Percentiles rank a stretch among this genome's conserved stretches.
phyloP scores from a whole-genome alignment of 1,284 basidiomycete genomes.

The Cryptococcus deneoformans region DNA sequence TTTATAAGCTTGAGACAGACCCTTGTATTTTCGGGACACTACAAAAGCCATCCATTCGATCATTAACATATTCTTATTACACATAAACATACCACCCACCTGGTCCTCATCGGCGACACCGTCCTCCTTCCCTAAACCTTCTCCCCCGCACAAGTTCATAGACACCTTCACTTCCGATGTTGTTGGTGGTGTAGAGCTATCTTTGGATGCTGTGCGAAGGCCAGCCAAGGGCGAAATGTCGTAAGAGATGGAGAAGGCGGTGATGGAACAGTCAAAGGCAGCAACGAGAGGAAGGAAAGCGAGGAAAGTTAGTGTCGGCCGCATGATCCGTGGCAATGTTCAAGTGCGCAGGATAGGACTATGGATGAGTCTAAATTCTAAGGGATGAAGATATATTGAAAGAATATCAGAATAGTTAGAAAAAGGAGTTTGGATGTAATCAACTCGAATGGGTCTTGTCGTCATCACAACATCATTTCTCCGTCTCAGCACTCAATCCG shows the following conservation, averaged over 20 bases:
- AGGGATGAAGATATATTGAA: neutral
- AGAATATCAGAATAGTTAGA: neutral
- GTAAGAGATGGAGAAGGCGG: conserved; percentile 22
- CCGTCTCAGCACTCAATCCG: too few species aligned
- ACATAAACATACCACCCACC: conserved; percentile 21
- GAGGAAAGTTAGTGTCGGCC: conserved; percentile 4
- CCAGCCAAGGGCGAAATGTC: conserved; percentile 36
- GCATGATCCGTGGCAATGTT: neutral
- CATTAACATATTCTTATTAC: neutral
- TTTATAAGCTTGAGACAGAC: conserved; percentile 46
- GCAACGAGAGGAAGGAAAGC: conserved; percentile 8
- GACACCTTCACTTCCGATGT: conserved; percentile 34
- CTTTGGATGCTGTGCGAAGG: conserved; percentile 20
- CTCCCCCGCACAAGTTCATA: conserved; percentile 35
- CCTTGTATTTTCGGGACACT: conserved; percentile 44
- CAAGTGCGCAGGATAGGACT: neutral
- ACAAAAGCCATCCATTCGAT: neutral
- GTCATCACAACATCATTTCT: neutral
- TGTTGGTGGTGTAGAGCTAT: conserved; percentile 43
- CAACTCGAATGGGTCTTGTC: neutral
- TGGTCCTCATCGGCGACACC: conserved; percentile 42
- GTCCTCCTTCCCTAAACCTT: conserved; percentile 24
- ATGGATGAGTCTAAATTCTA: neutral
- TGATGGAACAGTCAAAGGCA: conserved; percentile 25
- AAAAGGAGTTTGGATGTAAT: neutral